These are phyloP conservation scores for Astrothelium subdiscretum DNA, from an alignment of 495 filamentous ascomycete species.

Conservation along the genomic window DNA sequence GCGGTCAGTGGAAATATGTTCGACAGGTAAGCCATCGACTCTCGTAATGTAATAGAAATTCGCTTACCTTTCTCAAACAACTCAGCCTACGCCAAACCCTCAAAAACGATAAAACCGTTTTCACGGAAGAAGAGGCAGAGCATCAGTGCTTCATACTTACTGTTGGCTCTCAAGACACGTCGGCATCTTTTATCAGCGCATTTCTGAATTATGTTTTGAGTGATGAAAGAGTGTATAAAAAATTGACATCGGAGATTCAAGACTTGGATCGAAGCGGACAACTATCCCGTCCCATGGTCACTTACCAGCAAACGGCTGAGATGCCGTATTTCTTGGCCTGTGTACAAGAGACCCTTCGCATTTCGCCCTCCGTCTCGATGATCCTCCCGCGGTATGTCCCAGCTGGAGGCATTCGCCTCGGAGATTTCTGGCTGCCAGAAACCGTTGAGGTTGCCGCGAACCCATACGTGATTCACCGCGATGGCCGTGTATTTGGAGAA, in stretches of 20 bases:
- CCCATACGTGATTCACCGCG: not conserved
- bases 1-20: too few relatives aligned
- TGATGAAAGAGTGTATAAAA: not conserved
- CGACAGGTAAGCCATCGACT: too few relatives aligned
- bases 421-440: not conserved
- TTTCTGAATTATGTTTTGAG: not conserved
- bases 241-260: not conserved
- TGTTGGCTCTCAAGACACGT: not conserved
- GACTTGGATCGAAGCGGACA: not conserved
- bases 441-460: not conserved
- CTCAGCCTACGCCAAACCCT: too few relatives aligned
- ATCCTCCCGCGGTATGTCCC: not conserved
- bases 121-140: not conserved
- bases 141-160: not conserved
- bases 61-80: too few relatives aligned
- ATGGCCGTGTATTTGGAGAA: slow-evolving; percentile 12
- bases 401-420: not conserved
- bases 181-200: not conserved
- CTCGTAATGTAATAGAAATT: too few relatives aligned
- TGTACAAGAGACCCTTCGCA: not conserved
- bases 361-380: not conserved
- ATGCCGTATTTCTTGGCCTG: not conserved
- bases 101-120: too few relatives aligned
- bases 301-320: not conserved
- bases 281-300: not conserved